Evolutionary conservation across 352 stramenopile genomes (phyloP), one percentile per base, ranked within the genome.

Genomic region (Thalassiosira tumida): DNA sequence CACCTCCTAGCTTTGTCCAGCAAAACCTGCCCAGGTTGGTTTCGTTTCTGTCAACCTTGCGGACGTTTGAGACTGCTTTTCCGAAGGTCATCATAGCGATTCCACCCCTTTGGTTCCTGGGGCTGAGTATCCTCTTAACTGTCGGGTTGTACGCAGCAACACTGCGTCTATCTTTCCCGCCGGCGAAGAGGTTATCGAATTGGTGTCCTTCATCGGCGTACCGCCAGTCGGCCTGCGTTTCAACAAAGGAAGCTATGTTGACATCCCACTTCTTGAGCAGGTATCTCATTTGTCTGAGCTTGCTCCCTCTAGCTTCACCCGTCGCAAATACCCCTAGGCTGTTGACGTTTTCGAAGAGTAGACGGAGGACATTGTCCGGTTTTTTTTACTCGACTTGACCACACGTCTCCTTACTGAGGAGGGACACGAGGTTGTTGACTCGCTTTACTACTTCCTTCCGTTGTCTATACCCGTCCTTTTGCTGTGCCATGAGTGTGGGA

Each of bases 281-380:
- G n/a, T n/a, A n/a, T n/a, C n/a, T n/a, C n/a, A n/a, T n/a, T 59
- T 59, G 10, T 21, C 21, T 21, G 21, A 59, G 47, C 21, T 21
- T 10, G 21, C 10, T 21, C 10, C 10, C 47, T 21, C 21, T 59
- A 21, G 47, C 10, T 10, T 10, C 21, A 21, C 31, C 50, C 37
- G 51, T 76, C n/a, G n/a, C n/a, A 29, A 74, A 85, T 13, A 85
- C 29, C 4, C 78, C 78, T n/a, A 85, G 59, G 54, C 78, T 85
- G 62, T 85, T 85, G 14, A 14, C 76, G 35, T 85, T 85, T 35
- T 85, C 78, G 17, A 62, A 74, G 14, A 85, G 50, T 2, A 85
- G 41, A 26, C 78, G 51, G n/a, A 38, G 26, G 3, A 40, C 47
- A 67, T 85, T 54, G 31, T 77, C 54, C 21, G 47, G 47, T 21